Evolutionary conservation across 2,329 filamentous ascomycete species (phyloP).

Genomic region (Fonsecaea pedrosoi): DNA sequence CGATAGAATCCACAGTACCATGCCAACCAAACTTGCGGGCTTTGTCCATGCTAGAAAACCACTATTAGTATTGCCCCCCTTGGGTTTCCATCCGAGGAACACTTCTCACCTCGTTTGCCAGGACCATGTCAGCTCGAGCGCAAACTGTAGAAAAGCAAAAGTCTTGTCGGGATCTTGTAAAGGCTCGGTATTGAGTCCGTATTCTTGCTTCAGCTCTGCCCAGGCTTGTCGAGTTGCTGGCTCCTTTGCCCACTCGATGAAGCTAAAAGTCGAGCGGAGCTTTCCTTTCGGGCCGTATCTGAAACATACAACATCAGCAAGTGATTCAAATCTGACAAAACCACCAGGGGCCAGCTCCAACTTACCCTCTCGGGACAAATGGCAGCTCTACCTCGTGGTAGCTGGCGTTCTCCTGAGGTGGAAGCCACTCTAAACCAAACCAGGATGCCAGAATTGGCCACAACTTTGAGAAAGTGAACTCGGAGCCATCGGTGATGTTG

Average conservation of each 20-base stretch:
- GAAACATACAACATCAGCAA: conserved; percentile 11
- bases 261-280: conserved; percentile 49
- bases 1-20: conserved; percentile 55
- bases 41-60: conserved; percentile 50
- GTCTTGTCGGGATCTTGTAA: conserved; percentile 28
- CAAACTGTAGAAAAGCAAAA: conserved; percentile 30
- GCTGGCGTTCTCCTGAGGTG: conserved; percentile 7
- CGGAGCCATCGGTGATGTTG: conserved; percentile 42
- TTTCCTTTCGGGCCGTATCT: conserved; percentile 54
- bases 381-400: conserved; percentile 26
- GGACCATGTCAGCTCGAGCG: conserved; percentile 31
- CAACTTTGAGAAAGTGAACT: conserved; percentile 41
- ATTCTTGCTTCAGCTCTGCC: conserved; percentile 48
- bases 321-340: conserved; percentile 15
- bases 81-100: neutral
- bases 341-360: conserved; percentile 3
- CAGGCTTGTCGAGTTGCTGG: conserved; percentile 54
- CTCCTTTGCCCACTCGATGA: conserved; percentile 56
- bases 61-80: conserved; percentile 16
- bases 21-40: conserved; percentile 55
- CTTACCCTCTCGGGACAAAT: conserved; percentile 28
- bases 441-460: conserved; percentile 42
- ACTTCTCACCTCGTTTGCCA: conserved; percentile 27
- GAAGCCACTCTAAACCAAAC: conserved; percentile 39
- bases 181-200: conserved; percentile 24